Evolutionary conservation across 176 grass and related monocot species (phyloP).

Genomic region (sorghum (Sorghum bicolor)): Sorghum_bicolor_NCBIv3 NC_012871.2:67418501-67419000

Average conservation of each 20-base stretch:
- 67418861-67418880: neutral
- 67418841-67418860: constrained; percentile 1
- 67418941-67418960: constrained; percentile 48
- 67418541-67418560: constrained; percentile 21
- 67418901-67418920: neutral
- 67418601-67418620: neutral
- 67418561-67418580: constrained; percentile 19
- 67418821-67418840: constrained; percentile 51
- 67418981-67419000: constrained; percentile 45
- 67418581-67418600: neutral
- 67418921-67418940: neutral
- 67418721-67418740: neutral
- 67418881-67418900: neutral
- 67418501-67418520: neutral
- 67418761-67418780: constrained; percentile 46
- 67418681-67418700: neutral
- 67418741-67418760: neutral
- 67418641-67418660: neutral
- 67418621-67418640: neutral
- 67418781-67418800: constrained; percentile 44
- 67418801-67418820: neutral
- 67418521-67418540: constrained; percentile 15
- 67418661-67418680: neutral
- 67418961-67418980: constrained; percentile 45
- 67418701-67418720: neutral